phyloP scores from a whole-genome alignment of 441 rosid genomes.

The Omphalea diandra region DNA sequence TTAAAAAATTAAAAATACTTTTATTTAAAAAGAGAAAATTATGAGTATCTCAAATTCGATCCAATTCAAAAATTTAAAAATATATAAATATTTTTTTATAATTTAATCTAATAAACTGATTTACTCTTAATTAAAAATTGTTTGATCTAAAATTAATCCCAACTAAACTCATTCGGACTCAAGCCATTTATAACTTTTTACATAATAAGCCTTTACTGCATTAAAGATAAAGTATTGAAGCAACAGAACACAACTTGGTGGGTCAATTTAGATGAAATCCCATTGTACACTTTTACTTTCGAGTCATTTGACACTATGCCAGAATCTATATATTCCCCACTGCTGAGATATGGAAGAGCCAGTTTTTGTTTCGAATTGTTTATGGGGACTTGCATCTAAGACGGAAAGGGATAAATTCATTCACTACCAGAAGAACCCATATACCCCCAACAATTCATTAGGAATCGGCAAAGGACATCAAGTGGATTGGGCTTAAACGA shows the following conservation, averaged over 20 bases:
- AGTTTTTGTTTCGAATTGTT: not conserved
- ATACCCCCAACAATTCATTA: not conserved
- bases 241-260: constrained; percentile 16
- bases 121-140: too few relatives aligned
- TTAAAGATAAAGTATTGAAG: too few relatives aligned
- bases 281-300: constrained; percentile 21
- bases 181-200: too few relatives aligned
- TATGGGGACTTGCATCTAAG: not conserved
- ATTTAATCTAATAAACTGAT: too few relatives aligned
- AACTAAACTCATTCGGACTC: too few relatives aligned
- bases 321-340: constrained; percentile 33
- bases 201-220: too few relatives aligned
- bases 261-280: constrained; percentile 23
- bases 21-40: too few relatives aligned
- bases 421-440: not conserved
- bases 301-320: constrained; percentile 28
- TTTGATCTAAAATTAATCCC: too few relatives aligned
- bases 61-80: too few relatives aligned
- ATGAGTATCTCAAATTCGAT: too few relatives aligned
- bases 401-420: not conserved
- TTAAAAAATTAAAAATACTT: too few relatives aligned
- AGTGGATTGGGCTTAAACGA: constrained; percentile 9
- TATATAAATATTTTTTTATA: too few relatives aligned
- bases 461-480: constrained; percentile 19
- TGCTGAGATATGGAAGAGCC: constrained; percentile 2